Conservation (phyloP, 257 asterid species). For the Solanum medicagineum region DNA sequence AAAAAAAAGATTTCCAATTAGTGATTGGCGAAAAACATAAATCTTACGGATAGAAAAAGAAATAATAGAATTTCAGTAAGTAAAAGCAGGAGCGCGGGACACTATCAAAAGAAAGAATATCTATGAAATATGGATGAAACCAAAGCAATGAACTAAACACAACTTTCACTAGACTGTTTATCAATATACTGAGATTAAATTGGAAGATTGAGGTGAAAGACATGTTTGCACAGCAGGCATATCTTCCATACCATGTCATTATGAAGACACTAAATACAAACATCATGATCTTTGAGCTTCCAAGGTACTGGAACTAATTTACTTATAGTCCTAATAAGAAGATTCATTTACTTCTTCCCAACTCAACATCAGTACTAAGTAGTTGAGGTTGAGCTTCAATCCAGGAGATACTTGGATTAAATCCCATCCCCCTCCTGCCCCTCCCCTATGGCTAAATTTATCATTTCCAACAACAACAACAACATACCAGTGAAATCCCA, state of each 20-base stretch:
- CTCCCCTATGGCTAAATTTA: background rate
- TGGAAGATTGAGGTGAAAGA: background rate
- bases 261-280: background rate
- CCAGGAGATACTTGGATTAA: background rate
- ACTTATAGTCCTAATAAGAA: background rate
- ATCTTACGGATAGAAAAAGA: background rate
- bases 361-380: background rate
- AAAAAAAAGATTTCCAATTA: background rate
- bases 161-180: background rate
- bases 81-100: background rate
- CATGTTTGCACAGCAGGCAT: background rate
- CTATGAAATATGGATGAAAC: background rate
- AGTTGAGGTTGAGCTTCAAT: background rate
- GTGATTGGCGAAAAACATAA: background rate
- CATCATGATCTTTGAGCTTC: background rate
- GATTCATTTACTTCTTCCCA: background rate
- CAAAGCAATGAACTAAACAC: background rate
- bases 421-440: background rate
- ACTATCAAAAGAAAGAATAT: background rate
- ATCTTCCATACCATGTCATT: background rate
- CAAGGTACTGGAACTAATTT: background rate
- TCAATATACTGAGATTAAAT: background rate
- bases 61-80: background rate
- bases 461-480: background rate
- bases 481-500: no score